Evolutionary conservation across 306 rosid species (phyloP), one percentile per base, ranked within the genome.

Genomic region (Amphicarpaea edgeworthii): DNA sequence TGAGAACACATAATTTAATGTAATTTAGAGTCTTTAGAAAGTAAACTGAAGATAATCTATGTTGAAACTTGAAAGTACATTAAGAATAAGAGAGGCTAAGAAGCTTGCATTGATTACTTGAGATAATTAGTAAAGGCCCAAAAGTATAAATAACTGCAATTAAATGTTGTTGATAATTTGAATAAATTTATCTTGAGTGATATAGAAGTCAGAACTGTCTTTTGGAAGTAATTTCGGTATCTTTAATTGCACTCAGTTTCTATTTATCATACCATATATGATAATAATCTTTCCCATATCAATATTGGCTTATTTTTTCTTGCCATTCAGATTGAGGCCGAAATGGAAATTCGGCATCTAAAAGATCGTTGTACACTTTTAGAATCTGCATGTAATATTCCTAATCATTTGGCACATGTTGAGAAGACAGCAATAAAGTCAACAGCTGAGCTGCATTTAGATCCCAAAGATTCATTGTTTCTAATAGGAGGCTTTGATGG

Each of bases 401-500:
- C 84, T 66, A 51, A 69, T 83, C 73, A 68, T 63, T 11, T 2
- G 38, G 47, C 34, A 73, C 65, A 51, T 65, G 77, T 17, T 45
- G 88, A 85, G 42, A 83, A 82, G 83, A 68, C 66, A 49, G 78
- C 43, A 60, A 70, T 14, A 66, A 78, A 79, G 72, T 55, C 82
- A 62, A 69, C 66, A 50, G 62, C 78, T 68, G 80, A 80, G 73
- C 77, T 61, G 65, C 71, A 70, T 75, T 74, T 86, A 62, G 97
- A 90, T 76, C 81, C 75, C 68, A 47, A 82, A 67, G 91, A 87
- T 70, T 90, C 91, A 53, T 76, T 95, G 30, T 90, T 73, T 80
- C 73, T 95, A 70, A 79, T 86, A 16, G 97, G 97, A 73, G 97
- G 99, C 62, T 89, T 16, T 65, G 81, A 89, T 75, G 91, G 97